Evolutionary conservation across 2,329 filamentous ascomycete genomes (phyloP).

Genomic region (Pleurostoma richardsiae): DNA sequence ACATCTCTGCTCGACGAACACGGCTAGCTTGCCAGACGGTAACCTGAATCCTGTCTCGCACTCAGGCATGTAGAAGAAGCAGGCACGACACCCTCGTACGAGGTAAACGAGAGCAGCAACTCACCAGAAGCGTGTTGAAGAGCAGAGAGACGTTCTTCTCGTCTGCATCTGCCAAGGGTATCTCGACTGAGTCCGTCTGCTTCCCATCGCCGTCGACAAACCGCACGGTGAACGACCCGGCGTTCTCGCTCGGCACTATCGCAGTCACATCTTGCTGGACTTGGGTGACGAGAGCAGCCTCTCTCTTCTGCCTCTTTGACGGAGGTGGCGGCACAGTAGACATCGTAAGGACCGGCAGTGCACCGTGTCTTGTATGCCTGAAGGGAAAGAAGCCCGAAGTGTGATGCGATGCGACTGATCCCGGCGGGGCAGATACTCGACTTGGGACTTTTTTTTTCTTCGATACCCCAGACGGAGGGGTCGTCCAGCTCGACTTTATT

Average conservation of each 20-base stretch:
- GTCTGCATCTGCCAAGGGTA: slow-evolving; percentile 78
- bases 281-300: slow-evolving; percentile 64
- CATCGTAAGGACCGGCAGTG: slow-evolving; percentile 12
- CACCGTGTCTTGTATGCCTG: no score
- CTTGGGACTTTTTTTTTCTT: no score
- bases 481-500: no score
- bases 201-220: slow-evolving; percentile 79
- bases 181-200: slow-evolving; percentile 64
- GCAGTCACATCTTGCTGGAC: slow-evolving; percentile 71
- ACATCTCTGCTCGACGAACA: not conserved
- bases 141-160: slow-evolving; percentile 87
- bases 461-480: no score
- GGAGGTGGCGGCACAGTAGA: slow-evolving; percentile 27
- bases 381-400: no score
- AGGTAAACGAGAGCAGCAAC: no score
- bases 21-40: no score
- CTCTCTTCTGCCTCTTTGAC: slow-evolving; percentile 74
- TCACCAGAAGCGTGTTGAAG: slow-evolving; percentile 72
- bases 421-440: no score
- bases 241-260: slow-evolving; percentile 58
- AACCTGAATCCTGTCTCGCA: no score
- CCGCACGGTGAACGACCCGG: slow-evolving; percentile 74
- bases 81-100: no score
- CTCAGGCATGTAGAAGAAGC: no score
- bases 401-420: no score